Base-by-base conservation (phyloP, 2,329 filamentous ascomycete genomes). In the Arthrobotrys entomopaga region DNA sequence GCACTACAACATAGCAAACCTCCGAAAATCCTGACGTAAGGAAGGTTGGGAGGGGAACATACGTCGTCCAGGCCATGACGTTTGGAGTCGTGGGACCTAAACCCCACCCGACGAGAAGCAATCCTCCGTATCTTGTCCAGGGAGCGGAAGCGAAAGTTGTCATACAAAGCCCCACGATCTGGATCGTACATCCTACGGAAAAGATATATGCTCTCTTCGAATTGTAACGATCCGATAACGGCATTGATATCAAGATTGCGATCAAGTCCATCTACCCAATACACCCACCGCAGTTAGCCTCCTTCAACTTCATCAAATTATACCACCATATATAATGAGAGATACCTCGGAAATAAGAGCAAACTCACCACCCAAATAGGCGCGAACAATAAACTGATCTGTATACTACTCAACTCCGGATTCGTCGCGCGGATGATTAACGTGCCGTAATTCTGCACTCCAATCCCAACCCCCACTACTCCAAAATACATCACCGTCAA, bases 401-500 rank as follows among this genome's bases (percentile, higher is more conserved):
- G 85, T 29, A 96, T 86, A 24, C 88, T 88, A 1, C 87, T 91
- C 70, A 96, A 88, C 0, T 83, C 82, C 0, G 91, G 87, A 79
- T 93, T 88, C 79, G 95, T 95, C 8, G 88, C 87, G 15, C 87
- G 85, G 78, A 97, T 95, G 78, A 97, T 96, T 77, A 96, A 88
- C 1, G 90, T 94, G 34, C 90, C 91, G 80, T 97, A 97, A 53
- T 91, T 87, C 82, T 96, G 92, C 0, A 92, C 93, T 50, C 92
- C 93, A 76, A 96, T 96, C 7, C 93, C 93, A 2, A 96, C 93
- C 20, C 93, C 93, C 0, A 97, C 93, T 2, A 97, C 93, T 19
- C 93, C 93, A 82, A 97, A 96, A 82, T 97, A 97, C 93, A 97
- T 97, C 61, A 96, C 80, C 0, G 90, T 86, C 77, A 97, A 82